These are phyloP conservation scores for Sisymbrium altissimum DNA, from an alignment of 345 rosid genomes.

Conservation along the genomic window DNA sequence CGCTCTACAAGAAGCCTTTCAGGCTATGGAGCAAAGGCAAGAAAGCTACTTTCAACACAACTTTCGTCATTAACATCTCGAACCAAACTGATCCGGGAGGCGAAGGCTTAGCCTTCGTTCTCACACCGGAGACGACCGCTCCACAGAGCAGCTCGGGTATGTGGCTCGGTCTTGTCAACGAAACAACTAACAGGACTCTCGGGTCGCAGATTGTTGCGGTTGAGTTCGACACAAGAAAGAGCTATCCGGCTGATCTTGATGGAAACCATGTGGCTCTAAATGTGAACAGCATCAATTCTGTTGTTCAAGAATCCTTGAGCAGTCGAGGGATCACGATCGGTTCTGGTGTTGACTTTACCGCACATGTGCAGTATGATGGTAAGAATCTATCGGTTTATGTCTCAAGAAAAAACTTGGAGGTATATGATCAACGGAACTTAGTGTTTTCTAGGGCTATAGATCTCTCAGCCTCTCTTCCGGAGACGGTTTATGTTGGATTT, in stretches of 20 bases:
- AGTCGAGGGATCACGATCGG: slow-evolving; percentile 29
- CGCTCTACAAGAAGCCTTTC: slow-evolving; percentile 36
- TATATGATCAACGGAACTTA: slow-evolving; percentile 11
- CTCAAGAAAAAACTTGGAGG: slow-evolving; percentile 6
- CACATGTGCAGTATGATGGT: slow-evolving; percentile 43
- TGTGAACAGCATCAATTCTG: slow-evolving; percentile 43
- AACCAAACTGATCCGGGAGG: slow-evolving; percentile 47
- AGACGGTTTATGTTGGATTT: slow-evolving; percentile 55
- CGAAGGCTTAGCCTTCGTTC: slow-evolving; percentile 69
- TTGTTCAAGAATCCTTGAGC: slow-evolving; percentile 42
- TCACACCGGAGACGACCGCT: slow-evolving; percentile 29
- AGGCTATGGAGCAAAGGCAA: slow-evolving; percentile 39
- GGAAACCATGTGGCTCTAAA: slow-evolving; percentile 68
- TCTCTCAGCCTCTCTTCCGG: slow-evolving; percentile 51
- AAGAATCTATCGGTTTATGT: slow-evolving; percentile 44
- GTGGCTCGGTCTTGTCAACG: slow-evolving; percentile 69
- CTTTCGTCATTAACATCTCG: slow-evolving; percentile 49
- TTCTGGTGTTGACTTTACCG: slow-evolving; percentile 12
- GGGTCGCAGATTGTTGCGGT: slow-evolving; percentile 46
- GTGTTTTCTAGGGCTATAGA: slow-evolving; percentile 42
- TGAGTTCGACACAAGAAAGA: slow-evolving; percentile 72
- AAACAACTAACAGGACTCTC: slow-evolving; percentile 19
- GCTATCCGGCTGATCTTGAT: slow-evolving; percentile 47
- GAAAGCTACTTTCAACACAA: slow-evolving; percentile 47
- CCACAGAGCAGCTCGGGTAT: slow-evolving; percentile 48